These are phyloP conservation scores for Blastocystis sp. DNA, from an alignment of 352 stramenopile species.

Conservation along the genomic window DNA sequence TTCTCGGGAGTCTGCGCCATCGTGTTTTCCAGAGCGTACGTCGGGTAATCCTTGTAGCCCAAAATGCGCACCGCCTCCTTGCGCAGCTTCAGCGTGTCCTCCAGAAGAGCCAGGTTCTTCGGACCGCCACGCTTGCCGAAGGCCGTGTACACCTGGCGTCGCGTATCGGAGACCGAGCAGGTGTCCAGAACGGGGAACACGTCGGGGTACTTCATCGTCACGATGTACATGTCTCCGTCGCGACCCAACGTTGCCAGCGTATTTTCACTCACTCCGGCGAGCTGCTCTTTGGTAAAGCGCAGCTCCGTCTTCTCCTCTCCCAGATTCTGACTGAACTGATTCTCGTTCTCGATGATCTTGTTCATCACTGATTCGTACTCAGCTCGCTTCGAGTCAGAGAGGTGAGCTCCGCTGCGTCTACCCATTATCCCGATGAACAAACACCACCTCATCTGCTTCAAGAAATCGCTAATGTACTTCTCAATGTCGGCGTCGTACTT, in stretches of 20 bases:
- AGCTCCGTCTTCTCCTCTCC: constrained; percentile 73
- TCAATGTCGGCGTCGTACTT: constrained; percentile 38
- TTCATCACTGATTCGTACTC: constrained; percentile 68
- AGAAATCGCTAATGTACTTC: constrained; percentile 22
- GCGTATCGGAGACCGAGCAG: constrained; percentile 72
- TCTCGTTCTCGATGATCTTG: constrained; percentile 71
- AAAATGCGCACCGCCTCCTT: constrained; percentile 46
- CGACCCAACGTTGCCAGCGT: constrained; percentile 69
- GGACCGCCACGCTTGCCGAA: constrained; percentile 66
- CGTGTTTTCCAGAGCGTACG: constrained; percentile 57
- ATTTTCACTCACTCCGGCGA: constrained; percentile 70
- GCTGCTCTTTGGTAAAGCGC: constrained; percentile 67
- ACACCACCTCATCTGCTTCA: not conserved
- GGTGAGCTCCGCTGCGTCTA: constrained; percentile 18
- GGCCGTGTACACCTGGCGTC: constrained; percentile 69
- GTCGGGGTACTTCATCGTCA: constrained; percentile 76
- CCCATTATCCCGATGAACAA: not conserved
- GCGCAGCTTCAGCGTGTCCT: constrained; percentile 60
- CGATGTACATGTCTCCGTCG: constrained; percentile 69
- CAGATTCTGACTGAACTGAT: constrained; percentile 74
- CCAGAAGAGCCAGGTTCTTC: constrained; percentile 58
- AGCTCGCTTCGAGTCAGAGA: not conserved
- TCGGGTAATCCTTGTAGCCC: constrained; percentile 25
- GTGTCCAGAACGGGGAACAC: constrained; percentile 76
- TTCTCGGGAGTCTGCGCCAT: constrained; percentile 68